Conservation (phyloP, 306 rosid species). For the Hippophae rhamnoides region DNA sequence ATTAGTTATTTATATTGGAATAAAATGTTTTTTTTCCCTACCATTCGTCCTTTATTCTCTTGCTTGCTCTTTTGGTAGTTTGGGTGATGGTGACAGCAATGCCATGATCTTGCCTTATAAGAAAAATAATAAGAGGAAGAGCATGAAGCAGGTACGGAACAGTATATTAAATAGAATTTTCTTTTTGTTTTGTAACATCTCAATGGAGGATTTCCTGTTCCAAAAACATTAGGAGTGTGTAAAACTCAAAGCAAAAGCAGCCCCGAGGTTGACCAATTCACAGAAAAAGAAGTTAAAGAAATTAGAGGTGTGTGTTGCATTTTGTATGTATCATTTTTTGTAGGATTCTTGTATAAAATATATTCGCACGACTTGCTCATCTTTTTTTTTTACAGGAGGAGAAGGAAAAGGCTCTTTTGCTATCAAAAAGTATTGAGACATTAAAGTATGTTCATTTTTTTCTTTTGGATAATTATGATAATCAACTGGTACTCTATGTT, state of each 20-base stretch:
- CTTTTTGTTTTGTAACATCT: not conserved
- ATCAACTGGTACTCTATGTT: not conserved
- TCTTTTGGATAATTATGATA: not conserved
- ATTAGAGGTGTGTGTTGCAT: constrained; percentile 44
- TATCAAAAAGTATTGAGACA: constrained; percentile 49
- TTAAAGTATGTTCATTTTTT: constrained; percentile 41
- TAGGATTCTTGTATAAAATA: constrained; percentile 11
- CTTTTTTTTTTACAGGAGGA: constrained; percentile 42
- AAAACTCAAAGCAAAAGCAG: constrained; percentile 23
- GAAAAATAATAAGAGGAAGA: constrained; percentile 15
- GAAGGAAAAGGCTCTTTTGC: constrained; percentile 44
- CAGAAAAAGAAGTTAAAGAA: constrained; percentile 64
- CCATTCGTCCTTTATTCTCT: not conserved
- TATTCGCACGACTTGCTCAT: constrained; percentile 12
- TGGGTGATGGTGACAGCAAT: constrained; percentile 21
- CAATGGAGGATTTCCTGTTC: not conserved
- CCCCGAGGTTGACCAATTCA: constrained; percentile 55
- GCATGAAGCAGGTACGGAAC: constrained; percentile 12
- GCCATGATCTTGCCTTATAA: constrained; percentile 14
- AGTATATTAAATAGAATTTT: not conserved
- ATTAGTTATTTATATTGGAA: too few relatives aligned
- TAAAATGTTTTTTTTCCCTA: too few relatives aligned
- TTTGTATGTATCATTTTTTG: constrained; percentile 7
- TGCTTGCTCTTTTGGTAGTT: constrained; percentile 2
- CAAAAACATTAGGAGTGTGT: constrained; percentile 24